Evolutionary conservation across 192 early-diverging fungal species (phyloP).

Genomic region (Martensiomyces pterosporus): DNA sequence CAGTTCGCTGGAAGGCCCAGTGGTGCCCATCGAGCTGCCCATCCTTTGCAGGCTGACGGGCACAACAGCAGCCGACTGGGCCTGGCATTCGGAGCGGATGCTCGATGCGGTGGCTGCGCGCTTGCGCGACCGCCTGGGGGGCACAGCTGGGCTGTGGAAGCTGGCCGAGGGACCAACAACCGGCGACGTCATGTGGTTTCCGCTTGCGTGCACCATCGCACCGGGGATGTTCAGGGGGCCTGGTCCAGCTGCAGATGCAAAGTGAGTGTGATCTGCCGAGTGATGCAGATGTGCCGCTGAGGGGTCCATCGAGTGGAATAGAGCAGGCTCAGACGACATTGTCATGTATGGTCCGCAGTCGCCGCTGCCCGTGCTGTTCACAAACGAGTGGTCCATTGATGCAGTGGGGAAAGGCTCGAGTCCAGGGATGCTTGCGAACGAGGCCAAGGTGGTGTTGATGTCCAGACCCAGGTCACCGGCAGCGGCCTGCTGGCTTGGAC

Average conservation of each 20-base stretch:
- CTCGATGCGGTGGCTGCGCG: conserved; percentile 42
- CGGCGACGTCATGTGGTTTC: conserved; percentile 8
- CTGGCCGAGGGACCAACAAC: background rate
- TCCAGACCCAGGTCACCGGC: conserved; percentile 21
- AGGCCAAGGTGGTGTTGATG: conserved; percentile 28
- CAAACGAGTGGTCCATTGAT: conserved; percentile 16
- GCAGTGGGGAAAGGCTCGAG: conserved; percentile 30
- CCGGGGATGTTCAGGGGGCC: background rate
- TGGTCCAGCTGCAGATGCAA: conserved; percentile 7
- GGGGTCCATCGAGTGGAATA: conserved; percentile 8
- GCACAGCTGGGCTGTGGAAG: conserved; percentile 22
- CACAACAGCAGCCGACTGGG: too few species aligned
- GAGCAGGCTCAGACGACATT: conserved; percentile 18
- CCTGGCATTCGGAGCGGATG: conserved; percentile 15
- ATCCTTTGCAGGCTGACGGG: conserved; percentile 7
- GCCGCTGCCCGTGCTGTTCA: background rate
- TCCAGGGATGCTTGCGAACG: conserved; percentile 32
- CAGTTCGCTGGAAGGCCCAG: conserved; percentile 1
- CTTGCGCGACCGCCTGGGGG: conserved; percentile 33
- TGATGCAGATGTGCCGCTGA: conserved; percentile 9
- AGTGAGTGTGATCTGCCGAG: conserved; percentile 10
- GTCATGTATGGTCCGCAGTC: conserved; percentile 13
- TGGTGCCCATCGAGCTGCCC: background rate
- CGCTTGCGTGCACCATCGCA: conserved; percentile 5
- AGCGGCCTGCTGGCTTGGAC: conserved; percentile 1